phyloP scores from a whole-genome alignment of 2,329 filamentous ascomycete species.

The Aspergillus niger region DNA sequence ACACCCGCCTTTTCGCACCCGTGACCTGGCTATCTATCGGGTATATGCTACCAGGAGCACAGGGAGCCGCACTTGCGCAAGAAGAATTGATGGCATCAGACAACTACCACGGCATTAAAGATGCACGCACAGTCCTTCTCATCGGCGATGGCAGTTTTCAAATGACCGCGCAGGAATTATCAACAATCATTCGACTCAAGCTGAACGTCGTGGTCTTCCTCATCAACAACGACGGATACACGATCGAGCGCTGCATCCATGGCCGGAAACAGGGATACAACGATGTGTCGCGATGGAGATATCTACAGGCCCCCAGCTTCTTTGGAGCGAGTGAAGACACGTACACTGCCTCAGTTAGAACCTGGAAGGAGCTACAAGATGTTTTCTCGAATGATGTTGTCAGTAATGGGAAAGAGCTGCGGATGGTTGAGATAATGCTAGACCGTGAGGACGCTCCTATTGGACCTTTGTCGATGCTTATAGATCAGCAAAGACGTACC shows the following conservation, averaged over 20 bases:
- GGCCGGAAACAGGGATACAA: slow-evolving; percentile 21
- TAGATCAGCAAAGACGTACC: neutral
- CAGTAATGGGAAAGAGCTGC: neutral
- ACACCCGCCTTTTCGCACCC: slow-evolving; percentile 52
- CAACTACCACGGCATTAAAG: slow-evolving; percentile 19
- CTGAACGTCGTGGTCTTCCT: slow-evolving; percentile 37
- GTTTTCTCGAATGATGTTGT: neutral
- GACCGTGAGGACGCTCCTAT: neutral
- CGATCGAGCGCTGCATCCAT: slow-evolving; percentile 13
- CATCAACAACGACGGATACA: slow-evolving; percentile 15
- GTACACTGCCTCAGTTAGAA: neutral
- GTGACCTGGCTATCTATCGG: slow-evolving; percentile 64
- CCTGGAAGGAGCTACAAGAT: neutral
- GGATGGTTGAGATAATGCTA: neutral
- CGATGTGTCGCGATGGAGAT: slow-evolving; percentile 36
- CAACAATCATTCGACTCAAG: slow-evolving; percentile 61
- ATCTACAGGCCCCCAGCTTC: neutral
- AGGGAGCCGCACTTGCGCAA: slow-evolving; percentile 58
- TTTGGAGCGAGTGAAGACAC: neutral
- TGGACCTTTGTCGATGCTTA: neutral
- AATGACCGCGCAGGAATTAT: slow-evolving; percentile 67
- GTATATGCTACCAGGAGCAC: slow-evolving; percentile 61
- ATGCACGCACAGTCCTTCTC: slow-evolving; percentile 55
- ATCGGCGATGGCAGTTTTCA: slow-evolving; percentile 67
- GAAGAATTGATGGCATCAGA: slow-evolving; percentile 24